Base-by-base conservation (phyloP, 495 filamentous ascomycete species). In the Jackrogersella multiformis region DNA sequence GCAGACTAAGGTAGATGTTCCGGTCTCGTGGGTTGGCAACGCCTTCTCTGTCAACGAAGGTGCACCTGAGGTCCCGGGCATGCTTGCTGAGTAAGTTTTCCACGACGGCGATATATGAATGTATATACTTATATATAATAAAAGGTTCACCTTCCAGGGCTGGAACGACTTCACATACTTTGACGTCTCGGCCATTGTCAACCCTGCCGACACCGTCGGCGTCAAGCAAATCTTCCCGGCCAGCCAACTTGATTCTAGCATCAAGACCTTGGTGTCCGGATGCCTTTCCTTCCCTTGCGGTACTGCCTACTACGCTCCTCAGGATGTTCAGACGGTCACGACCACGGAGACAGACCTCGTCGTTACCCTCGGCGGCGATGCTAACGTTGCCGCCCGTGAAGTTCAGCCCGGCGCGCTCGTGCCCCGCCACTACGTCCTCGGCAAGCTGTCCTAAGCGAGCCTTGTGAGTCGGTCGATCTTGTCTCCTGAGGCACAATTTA, bases 111-210 rank as follows among this genome's bases (percentile, higher is more conserved):
- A 20, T 18, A 8, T 0, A 24, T 48, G 15, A 44, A 46, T 41
- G 18, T 30, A n/a, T 38, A 58, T 58, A 30, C 62, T 65, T 12
- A 65, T 35, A 46, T 28, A n/a, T 45, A 1, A 49, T 45, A 28
- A 24, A 42, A 55, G 54, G 55, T 73, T 85, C 23, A 62, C 76
- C 66, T 85, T 80, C 75, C 70, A 82, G 41, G 76, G 75, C 38
- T 83, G 69, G 66, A 66, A 61, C 18, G 80, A 66, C 54, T 42
- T 74, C 7, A 82, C 74, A 39, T 86, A 73, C 74, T 86, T 79
- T 61, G 84, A 86, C 44, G 81, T 86, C 54, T 85, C 82, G 4
- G 82, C 82, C 69, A 85, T 86, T 55, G 82, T 83, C 68, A 79
- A 84, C 74, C 74, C 80, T 28, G 38, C 66, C 49, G 84, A 85